Base-by-base conservation (phyloP, 345 rosid genomes). In the Gossypium turneri region DNA sequence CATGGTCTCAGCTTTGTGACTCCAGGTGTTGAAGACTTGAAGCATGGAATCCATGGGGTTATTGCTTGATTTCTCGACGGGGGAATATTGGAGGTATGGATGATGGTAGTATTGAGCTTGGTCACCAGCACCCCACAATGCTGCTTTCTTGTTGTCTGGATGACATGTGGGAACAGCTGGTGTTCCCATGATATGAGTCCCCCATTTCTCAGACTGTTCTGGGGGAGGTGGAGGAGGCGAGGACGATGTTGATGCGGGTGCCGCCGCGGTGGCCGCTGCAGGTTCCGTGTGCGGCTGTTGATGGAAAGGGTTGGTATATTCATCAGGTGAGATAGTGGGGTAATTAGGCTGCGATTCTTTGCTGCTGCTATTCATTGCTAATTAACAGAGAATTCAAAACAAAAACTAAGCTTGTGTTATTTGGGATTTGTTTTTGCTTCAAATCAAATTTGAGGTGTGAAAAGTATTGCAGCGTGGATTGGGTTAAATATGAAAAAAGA, bases 61-160 rank as follows among this genome's bases (percentile, higher is more conserved):
- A 29, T 55, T 38, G 72, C 78, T 80, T 7, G 88, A 77, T 74
- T 82, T 84, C 3, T 88, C 86, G 0, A 79, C 51, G 2, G 89
- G 88, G 44, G 66, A 75, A 64, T 78, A 81, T 41, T 79, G 84
- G 25, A 88, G 22, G 53, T 88, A 88, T 4, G 90, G 92, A 16
- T 88, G 87, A 20, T 83, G 84, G 58, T 44, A 55, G 43, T 69
- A 10, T 15, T 77, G 80, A 59, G 84, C 84, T 53, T 75, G 79
- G 44, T 78, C 76, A 19, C 80, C 63, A 12, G 80, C 87, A 0
- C 90, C 92, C 88, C 87, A 86, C 20, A 83, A 50, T 62, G 92
- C 90, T 1, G 92, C 90, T 72, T 86, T 86, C 77, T 85, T 79
- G 84, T 86, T 88, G 73, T 86, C 88, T 2, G 90, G 88, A 38